Evolutionary conservation across 257 asterid genomes (phyloP).

Genomic region (Lavandula angustifolia): DNA sequence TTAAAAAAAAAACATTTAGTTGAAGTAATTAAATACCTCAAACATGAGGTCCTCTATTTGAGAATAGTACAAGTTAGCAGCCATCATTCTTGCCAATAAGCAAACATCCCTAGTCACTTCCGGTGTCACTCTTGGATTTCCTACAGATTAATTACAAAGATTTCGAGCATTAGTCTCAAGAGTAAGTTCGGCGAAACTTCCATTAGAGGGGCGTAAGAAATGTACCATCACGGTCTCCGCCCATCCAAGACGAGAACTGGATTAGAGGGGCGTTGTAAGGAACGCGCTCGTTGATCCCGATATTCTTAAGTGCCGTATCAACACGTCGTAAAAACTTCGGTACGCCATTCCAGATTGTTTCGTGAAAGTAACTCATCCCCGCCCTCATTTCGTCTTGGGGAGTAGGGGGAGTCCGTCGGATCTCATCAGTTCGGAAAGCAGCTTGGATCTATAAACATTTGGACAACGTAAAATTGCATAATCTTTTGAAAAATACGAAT

Average conservation of each 20-base stretch:
- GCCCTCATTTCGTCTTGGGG: slow-evolving; percentile 73
- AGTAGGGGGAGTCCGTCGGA: slow-evolving; percentile 55
- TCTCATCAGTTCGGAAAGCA: slow-evolving; percentile 66
- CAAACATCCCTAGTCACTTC: slow-evolving; percentile 64
- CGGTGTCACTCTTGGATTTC: slow-evolving; percentile 65
- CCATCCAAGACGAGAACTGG: slow-evolving; percentile 72
- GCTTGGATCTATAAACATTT: slow-evolving; percentile 49
- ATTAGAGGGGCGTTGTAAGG: slow-evolving; percentile 64
- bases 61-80: slow-evolving; percentile 77
- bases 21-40: slow-evolving; percentile 57
- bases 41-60: slow-evolving; percentile 95
- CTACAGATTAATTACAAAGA: slow-evolving; percentile 30
- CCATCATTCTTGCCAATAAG: slow-evolving; percentile 67
- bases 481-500: neutral
- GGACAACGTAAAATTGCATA: neutral
- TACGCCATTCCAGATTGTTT: slow-evolving; percentile 62
- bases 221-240: slow-evolving; percentile 65
- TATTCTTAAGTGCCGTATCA: slow-evolving; percentile 60
- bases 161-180: neutral
- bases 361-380: slow-evolving; percentile 63
- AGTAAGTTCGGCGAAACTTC: neutral
- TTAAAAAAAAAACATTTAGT: too few relatives aligned
- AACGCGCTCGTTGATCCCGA: slow-evolving; percentile 56
- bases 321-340: slow-evolving; percentile 61
- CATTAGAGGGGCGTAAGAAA: neutral